Conservation (phyloP, 2,329 filamentous ascomycete genomes). For the Zymoseptoria ardabiliae region DNA sequence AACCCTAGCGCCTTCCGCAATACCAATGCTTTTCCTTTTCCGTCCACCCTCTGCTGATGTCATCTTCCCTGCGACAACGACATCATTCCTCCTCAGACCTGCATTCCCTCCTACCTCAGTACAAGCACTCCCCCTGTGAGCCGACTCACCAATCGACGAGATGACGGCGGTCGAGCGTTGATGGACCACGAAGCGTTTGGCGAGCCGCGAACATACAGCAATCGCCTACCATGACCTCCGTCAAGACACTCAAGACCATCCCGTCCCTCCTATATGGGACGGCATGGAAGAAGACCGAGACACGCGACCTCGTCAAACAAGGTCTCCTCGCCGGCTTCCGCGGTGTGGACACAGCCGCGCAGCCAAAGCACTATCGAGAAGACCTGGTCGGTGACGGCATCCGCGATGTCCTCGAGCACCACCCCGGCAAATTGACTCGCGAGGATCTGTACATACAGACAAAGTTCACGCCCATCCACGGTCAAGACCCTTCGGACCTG, state of each 20-base stretch:
- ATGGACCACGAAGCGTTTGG: background rate
- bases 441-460: constrained; percentile 69
- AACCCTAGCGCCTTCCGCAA: background rate
- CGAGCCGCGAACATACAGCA: too few species aligned
- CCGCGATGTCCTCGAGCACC: constrained; percentile 48
- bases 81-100: background rate
- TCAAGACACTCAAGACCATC: constrained; percentile 8
- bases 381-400: constrained; percentile 61
- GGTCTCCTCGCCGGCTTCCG: constrained; percentile 64
- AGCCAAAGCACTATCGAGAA: constrained; percentile 73
- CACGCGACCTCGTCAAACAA: constrained; percentile 58
- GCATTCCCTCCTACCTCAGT: background rate
- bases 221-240: constrained; percentile 10
- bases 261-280: constrained; percentile 64
- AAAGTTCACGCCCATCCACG: constrained; percentile 64
- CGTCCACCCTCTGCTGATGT: background rate
- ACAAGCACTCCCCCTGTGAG: background rate
- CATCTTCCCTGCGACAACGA: background rate
- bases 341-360: constrained; percentile 69
- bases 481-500: constrained; percentile 53
- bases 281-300: constrained; percentile 73
- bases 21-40: background rate
- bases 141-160: background rate
- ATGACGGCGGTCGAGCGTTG: background rate
- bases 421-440: constrained; percentile 50